Conservation (phyloP, 1,284 basidiomycete genomes). For the Trichosporon inkin region DNA sequence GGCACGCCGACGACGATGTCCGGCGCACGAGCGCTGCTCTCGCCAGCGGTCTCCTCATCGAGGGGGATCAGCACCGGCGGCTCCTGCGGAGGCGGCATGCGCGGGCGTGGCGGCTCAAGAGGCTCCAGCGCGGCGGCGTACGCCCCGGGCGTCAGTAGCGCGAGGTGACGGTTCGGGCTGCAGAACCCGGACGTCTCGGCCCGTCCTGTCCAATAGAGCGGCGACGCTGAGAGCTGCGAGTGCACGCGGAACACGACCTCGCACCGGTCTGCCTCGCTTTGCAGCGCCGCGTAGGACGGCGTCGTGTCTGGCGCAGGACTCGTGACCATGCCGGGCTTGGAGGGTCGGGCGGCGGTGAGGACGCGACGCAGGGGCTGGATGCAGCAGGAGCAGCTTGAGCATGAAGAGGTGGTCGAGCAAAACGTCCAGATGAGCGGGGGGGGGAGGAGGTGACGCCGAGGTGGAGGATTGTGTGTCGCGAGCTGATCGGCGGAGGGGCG, state of each 20-base stretch:
- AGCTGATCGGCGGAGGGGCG: too few relatives aligned
- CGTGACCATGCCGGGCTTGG: too few relatives aligned
- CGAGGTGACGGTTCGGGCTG: constrained; percentile 18
- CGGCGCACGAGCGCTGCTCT: background rate
- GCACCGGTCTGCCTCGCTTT: background rate
- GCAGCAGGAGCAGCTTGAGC: too few relatives aligned
- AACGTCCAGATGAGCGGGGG: too few relatives aligned
- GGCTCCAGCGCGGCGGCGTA: background rate
- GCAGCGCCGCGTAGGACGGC: background rate
- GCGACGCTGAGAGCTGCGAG: constrained; percentile 16
- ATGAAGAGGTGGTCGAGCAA: too few relatives aligned
- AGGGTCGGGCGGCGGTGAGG: too few relatives aligned
- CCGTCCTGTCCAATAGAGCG: constrained; percentile 27
- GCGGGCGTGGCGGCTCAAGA: background rate
- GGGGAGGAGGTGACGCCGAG: too few relatives aligned
- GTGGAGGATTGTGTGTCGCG: too few relatives aligned
- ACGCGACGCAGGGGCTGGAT: too few relatives aligned
- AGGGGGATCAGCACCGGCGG: background rate
- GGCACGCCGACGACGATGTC: background rate
- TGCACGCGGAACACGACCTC: constrained; percentile 24
- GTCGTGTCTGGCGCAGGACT: background rate
- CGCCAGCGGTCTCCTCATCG: background rate
- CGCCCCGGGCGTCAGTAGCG: constrained; percentile 1
- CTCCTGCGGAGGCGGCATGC: background rate
- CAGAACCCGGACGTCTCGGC: constrained; percentile 21